Evolutionary conservation across 768 basidiomycete genomes (phyloP).

Genomic region (Russula emetica): DNA sequence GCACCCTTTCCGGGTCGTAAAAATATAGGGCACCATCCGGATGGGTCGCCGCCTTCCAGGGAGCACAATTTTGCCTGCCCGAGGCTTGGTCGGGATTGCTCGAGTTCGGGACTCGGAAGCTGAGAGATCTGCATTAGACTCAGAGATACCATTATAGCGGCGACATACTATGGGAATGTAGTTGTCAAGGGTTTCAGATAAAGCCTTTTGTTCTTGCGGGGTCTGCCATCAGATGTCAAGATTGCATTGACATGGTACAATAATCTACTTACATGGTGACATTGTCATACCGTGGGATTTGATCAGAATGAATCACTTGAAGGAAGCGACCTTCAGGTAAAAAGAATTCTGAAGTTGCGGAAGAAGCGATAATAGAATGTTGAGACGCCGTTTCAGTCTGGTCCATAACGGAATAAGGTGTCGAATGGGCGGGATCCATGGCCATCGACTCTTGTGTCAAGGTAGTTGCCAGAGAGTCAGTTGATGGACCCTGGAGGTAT

Average conservation of each 20-base stretch:
- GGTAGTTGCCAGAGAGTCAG: background rate
- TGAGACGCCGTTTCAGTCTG: background rate
- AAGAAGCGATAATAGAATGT: background rate
- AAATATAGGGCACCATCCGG: conserved; percentile 64
- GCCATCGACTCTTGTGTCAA: background rate
- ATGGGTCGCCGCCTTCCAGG: conserved; percentile 48
- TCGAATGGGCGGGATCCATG: background rate
- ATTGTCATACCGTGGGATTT: conserved; percentile 14
- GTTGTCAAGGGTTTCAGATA: conserved; percentile 1
- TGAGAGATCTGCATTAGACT: background rate
- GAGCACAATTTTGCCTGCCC: background rate
- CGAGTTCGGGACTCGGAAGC: background rate
- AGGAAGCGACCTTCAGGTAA: conserved; percentile 1
- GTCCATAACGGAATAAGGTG: background rate
- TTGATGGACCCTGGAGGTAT: background rate
- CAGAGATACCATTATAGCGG: background rate
- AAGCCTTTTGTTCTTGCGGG: background rate
- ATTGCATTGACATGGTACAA: background rate
- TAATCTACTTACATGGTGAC: background rate
- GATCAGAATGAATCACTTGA: conserved; percentile 12
- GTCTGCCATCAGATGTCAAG: background rate
- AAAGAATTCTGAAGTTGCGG: background rate
- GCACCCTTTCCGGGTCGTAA: conserved; percentile 43
- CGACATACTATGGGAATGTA: conserved; percentile 6
- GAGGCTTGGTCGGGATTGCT: background rate